Conservation (phyloP, 2,329 filamentous ascomycete species). For the Aspergillus japonicus region DNA sequence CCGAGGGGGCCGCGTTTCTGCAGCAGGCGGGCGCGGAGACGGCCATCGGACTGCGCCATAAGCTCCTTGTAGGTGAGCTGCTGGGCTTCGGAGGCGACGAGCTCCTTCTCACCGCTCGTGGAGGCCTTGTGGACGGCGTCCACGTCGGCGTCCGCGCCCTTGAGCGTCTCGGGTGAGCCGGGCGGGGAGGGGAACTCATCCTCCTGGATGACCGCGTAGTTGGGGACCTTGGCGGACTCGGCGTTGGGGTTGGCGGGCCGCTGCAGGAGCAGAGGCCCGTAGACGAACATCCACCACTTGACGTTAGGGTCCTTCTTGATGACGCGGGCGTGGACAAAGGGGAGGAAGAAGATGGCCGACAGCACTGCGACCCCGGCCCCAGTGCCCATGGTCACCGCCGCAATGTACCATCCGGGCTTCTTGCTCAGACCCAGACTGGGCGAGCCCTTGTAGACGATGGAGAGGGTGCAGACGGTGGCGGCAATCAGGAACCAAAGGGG, state of each 20-base stretch:
- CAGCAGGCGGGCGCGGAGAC: conserved; percentile 63
- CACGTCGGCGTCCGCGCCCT: conserved; percentile 54
- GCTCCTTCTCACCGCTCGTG: conserved; percentile 36
- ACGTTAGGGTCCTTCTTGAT: conserved; percentile 67
- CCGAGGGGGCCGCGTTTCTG: conserved; percentile 67
- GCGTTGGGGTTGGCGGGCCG: conserved; percentile 57
- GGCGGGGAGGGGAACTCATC: conserved; percentile 1
- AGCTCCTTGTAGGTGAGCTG: conserved; percentile 63
- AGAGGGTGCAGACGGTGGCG: conserved; percentile 70
- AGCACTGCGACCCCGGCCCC: conserved; percentile 61
- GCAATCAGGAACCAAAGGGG: conserved; percentile 78
- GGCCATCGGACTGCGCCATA: conserved; percentile 55
- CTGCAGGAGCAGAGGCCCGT: conserved; percentile 63
- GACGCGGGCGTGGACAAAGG: conserved; percentile 64
- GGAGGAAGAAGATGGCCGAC: conserved; percentile 70
- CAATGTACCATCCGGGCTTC: conserved; percentile 63
- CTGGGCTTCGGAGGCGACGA: conserved; percentile 49
- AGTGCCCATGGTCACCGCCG: conserved; percentile 63
- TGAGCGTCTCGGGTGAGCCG: conserved; percentile 11
- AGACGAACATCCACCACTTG: conserved; percentile 61
- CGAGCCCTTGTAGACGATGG: conserved; percentile 78
- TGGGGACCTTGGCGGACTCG: conserved; percentile 61
- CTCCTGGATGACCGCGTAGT: conserved; percentile 76
- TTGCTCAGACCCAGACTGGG: conserved; percentile 64
- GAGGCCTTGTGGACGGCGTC: conserved; percentile 28